Evolutionary conservation across 306 rosid species (phyloP).

Genomic region (Crataegus laevigata): DNA sequence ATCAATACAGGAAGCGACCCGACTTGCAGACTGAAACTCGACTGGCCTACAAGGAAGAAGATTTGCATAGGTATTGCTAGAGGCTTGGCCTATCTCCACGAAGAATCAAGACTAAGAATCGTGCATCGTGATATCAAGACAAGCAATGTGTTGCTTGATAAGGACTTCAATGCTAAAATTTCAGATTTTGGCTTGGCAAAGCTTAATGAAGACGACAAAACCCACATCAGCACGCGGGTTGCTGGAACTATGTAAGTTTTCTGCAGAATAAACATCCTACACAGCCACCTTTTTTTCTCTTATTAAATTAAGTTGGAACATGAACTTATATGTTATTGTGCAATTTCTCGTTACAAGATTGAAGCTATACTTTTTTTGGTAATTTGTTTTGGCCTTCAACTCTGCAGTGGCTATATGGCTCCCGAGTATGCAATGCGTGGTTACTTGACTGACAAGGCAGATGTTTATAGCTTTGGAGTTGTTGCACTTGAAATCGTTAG

Average conservation of each 20-base stretch:
- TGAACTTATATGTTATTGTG: neutral
- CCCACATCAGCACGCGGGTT: slow-evolving; percentile 80
- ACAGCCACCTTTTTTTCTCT: neutral
- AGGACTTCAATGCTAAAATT: slow-evolving; percentile 75
- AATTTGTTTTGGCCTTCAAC: neutral
- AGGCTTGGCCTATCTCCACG: slow-evolving; percentile 88
- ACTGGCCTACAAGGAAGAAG: slow-evolving; percentile 83
- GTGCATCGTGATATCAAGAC: slow-evolving; percentile 93
- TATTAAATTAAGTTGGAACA: neutral
- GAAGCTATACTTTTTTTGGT: neutral
- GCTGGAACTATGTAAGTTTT: slow-evolving; percentile 93
- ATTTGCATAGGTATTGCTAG: slow-evolving; percentile 84
- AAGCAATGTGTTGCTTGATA: slow-evolving; percentile 87
- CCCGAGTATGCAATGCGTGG: slow-evolving; percentile 98
- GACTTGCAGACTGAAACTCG: slow-evolving; percentile 38
- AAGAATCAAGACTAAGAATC: slow-evolving; percentile 74
- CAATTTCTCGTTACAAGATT: neutral
- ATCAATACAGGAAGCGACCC: slow-evolving; percentile 50
- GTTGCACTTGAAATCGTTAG: slow-evolving; percentile 80
- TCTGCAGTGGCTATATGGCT: slow-evolving; percentile 92
- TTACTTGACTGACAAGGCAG: slow-evolving; percentile 76
- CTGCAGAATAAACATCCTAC: neutral
- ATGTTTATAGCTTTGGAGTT: slow-evolving; percentile 88
- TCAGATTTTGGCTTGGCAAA: slow-evolving; percentile 98
- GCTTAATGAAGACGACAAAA: slow-evolving; percentile 78